Evolutionary conservation across 108 stramenopile species (phyloP).

Genomic region (Fragilaria crotonensis): DNA sequence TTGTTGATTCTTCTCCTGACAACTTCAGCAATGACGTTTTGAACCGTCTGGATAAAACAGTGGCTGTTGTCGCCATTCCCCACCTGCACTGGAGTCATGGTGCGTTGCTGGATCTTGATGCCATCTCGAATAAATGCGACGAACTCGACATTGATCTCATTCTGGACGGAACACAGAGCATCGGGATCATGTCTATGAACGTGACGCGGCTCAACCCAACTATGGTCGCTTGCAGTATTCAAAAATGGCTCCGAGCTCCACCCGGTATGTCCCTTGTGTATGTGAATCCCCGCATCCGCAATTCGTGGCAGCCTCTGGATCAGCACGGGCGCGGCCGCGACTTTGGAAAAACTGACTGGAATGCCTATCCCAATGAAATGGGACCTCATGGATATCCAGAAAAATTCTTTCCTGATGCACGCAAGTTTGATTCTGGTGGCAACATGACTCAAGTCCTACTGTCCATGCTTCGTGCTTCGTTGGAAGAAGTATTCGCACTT

Average conservation of each 20-base stretch:
- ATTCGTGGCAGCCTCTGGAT: conserved; percentile 43
- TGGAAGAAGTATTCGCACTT: conserved; percentile 23
- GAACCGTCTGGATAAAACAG: conserved; percentile 7
- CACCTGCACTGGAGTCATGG: conserved; percentile 54
- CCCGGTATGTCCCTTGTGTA: conserved; percentile 18
- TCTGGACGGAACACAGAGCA: conserved; percentile 49
- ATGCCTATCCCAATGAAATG: conserved; percentile 24
- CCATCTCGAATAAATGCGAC: conserved; percentile 22
- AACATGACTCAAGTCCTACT: conserved; percentile 34
- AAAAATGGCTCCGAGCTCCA: conserved; percentile 40
- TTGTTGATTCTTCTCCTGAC: conserved; percentile 27
- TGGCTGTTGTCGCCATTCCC: conserved; percentile 35
- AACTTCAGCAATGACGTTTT: conserved; percentile 34
- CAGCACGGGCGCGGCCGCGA: conserved; percentile 36
- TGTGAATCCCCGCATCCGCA: conserved; percentile 10
- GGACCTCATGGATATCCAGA: conserved; percentile 33
- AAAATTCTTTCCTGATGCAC: conserved; percentile 35
- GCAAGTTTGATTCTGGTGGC: conserved; percentile 49
- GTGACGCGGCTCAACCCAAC: conserved; percentile 17
- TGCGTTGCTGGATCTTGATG: conserved; percentile 26
- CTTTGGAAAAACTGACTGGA: conserved; percentile 6
- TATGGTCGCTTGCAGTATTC: conserved; percentile 32
- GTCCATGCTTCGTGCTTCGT: conserved; percentile 34
- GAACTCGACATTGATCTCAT: conserved; percentile 17
- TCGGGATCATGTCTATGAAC: conserved; percentile 23